Evolutionary conservation across 441 rosid genomes (phyloP).

Genomic region (Gossypium schwendimanii): DNA sequence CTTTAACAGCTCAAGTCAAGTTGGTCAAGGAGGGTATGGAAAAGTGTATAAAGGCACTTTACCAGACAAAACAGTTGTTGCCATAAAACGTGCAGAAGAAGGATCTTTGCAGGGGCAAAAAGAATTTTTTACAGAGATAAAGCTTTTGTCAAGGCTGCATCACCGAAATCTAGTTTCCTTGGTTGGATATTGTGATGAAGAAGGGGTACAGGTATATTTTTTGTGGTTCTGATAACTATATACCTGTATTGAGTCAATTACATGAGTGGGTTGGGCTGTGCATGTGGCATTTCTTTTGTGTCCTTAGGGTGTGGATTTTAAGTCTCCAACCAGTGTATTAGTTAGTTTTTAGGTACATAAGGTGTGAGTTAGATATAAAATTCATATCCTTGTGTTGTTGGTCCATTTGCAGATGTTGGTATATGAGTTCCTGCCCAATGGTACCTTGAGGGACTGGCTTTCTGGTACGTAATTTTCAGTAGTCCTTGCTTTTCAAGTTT

Average conservation of each 20-base stretch:
- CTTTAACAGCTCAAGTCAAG: constrained; percentile 54
- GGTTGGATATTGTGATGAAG: constrained; percentile 86
- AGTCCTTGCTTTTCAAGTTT: neutral
- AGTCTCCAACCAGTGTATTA: neutral
- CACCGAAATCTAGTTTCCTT: constrained; percentile 81
- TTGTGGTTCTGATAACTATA: neutral
- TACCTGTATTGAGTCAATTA: neutral
- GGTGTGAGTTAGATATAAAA: neutral
- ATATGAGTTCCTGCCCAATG: constrained; percentile 83
- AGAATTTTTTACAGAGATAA: constrained; percentile 83
- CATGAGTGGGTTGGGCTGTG: neutral
- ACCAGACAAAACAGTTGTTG: constrained; percentile 54
- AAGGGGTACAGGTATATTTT: constrained; percentile 68
- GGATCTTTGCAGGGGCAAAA: constrained; percentile 86
- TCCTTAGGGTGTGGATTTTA: neutral
- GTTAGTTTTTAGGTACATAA: neutral
- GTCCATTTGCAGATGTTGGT: constrained; percentile 73
- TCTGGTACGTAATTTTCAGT: constrained; percentile 39
- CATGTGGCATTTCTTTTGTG: neutral
- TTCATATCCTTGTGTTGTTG: constrained; percentile 13
- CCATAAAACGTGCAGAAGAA: constrained; percentile 87
- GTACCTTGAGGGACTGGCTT: constrained; percentile 80
- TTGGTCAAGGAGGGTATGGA: constrained; percentile 92
- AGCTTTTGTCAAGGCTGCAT: constrained; percentile 76
- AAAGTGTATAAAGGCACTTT: constrained; percentile 73